Evolutionary conservation across 1,284 basidiomycete species (phyloP).

Genomic region (Trichosporon coremiiforme): DNA sequence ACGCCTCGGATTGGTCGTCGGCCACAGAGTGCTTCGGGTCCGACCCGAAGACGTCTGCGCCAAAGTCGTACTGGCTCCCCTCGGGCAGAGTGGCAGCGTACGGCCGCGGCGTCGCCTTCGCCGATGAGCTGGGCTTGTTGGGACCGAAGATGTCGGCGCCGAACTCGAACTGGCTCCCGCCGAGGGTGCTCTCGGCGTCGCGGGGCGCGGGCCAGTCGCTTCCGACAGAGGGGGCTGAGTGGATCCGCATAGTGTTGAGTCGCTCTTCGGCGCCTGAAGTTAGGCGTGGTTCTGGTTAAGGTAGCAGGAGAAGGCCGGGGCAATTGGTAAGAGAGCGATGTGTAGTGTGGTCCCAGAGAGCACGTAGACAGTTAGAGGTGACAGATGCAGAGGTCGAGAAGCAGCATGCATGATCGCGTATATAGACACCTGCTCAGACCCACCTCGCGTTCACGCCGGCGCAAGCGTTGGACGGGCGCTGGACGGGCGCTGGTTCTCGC

Average conservation of each 20-base stretch:
- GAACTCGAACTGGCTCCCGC: slow-evolving; percentile 7
- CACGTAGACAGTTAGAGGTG: too few relatives aligned
- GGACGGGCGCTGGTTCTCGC: not conserved
- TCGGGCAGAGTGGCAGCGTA: not conserved
- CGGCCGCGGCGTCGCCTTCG: not conserved
- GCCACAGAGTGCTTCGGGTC: not conserved
- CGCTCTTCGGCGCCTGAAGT: too few relatives aligned
- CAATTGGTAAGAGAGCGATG: too few relatives aligned
- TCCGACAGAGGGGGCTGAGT: not conserved
- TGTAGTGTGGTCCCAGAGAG: too few relatives aligned
- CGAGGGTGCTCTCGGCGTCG: not conserved
- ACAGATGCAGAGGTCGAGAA: not conserved
- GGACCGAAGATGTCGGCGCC: slow-evolving; percentile 12
- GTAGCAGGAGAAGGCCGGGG: too few relatives aligned
- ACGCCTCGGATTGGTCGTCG: not conserved
- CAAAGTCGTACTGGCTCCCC: slow-evolving; percentile 15
- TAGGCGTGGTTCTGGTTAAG: too few relatives aligned
- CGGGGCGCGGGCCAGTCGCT: slow-evolving; percentile 5
- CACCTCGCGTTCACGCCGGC: not conserved
- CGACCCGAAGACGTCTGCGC: not conserved
- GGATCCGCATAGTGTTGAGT: too few relatives aligned
- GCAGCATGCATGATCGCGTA: not conserved
- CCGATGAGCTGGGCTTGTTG: not conserved
- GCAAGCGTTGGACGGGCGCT: too few relatives aligned
- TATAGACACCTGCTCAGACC: not conserved